Conservation (phyloP, 768 basidiomycete genomes). For the Psilocybe cubensis region DNA sequence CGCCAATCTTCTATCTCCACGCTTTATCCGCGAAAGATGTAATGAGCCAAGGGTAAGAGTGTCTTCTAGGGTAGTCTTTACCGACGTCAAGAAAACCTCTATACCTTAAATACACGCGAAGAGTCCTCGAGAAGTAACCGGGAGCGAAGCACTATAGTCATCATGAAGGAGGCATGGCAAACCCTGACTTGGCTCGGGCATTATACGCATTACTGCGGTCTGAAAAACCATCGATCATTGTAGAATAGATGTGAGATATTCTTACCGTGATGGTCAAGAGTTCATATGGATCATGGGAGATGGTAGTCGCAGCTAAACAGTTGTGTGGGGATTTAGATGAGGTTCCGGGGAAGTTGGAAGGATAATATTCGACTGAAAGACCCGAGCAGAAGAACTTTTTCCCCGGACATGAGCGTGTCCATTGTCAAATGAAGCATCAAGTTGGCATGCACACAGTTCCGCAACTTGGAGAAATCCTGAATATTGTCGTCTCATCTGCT, state of each 20-base stretch:
- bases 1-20: conserved; percentile 16
- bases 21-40: conserved; percentile 7
- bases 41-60: not conserved
- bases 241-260: not conserved
- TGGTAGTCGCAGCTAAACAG: too few species aligned
- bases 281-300: not conserved
- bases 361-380: not conserved
- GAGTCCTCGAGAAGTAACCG: not conserved
- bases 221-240: not conserved
- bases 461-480: too few species aligned
- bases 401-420: not conserved
- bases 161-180: not conserved
- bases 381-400: not conserved
- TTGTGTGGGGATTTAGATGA: too few species aligned
- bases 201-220: not conserved
- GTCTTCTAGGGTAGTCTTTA: not conserved
- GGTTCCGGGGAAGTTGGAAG: not conserved
- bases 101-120: not conserved
- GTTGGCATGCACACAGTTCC: not conserved
- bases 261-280: not conserved
- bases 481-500: too few species aligned
- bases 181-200: not conserved
- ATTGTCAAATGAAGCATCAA: too few species aligned
- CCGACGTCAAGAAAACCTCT: not conserved
- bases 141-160: too few species aligned